Evolutionary conservation across 345 rosid species (phyloP).

Genomic region (Angophora floribunda): DNA sequence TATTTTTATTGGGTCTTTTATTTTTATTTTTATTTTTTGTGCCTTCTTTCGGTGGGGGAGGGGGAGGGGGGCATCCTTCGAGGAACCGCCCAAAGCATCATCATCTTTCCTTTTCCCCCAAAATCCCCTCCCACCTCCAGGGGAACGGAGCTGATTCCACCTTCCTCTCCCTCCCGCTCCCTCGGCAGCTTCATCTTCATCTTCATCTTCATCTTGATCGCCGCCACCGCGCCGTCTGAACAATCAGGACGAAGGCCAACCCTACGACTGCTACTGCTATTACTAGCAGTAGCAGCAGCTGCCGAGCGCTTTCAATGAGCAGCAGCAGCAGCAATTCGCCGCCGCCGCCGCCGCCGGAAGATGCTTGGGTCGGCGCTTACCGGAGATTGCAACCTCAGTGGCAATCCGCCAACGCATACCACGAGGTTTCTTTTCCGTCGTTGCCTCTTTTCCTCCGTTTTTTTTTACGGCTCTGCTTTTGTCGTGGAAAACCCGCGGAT

Average conservation of each 20-base stretch:
- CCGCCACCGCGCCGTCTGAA: not conserved
- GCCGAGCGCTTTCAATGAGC: not conserved
- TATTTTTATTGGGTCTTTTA: rapidly evolving
- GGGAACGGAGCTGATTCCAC: not conserved
- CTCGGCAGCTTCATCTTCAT: not conserved
- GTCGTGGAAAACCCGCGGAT: not conserved
- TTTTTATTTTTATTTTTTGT: not conserved
- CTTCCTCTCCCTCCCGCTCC: not conserved
- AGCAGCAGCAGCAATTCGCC: not conserved
- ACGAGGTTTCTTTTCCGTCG: constrained; percentile 20
- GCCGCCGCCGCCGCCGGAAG: constrained; percentile 29
- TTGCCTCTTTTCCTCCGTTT: not conserved
- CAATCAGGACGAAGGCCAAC: not conserved
- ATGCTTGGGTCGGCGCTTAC: constrained; percentile 55
- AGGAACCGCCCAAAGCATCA: not conserved
- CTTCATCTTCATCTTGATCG: not conserved
- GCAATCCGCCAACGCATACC: constrained; percentile 38
- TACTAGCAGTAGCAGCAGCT: not conserved
- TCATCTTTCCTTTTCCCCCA: not conserved
- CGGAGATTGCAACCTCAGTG: constrained; percentile 43
- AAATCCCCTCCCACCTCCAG: not conserved
- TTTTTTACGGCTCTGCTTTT: not conserved
- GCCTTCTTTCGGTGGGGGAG: not conserved
- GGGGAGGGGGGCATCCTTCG: not conserved
- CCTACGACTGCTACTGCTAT: not conserved